Base-by-base conservation (phyloP, 805 yeast species). In the Scheffersomyces lignosus region DNA sequence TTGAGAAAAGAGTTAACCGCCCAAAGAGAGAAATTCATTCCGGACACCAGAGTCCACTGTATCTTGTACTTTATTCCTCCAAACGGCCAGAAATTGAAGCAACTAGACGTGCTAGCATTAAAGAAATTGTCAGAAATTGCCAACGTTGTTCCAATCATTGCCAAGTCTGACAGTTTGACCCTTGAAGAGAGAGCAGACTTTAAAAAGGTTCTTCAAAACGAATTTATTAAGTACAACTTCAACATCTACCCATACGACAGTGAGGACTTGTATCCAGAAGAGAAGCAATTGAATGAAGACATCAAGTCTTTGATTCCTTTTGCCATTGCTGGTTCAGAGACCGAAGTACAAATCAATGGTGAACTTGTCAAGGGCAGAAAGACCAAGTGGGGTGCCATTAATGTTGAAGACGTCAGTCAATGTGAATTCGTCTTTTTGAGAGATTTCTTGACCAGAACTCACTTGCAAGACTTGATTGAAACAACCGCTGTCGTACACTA, bases 391-490 rank as follows among this genome's bases (percentile, higher is more conserved):
- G 97, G 97, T 16, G 75, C 84, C 13, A 84, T 91, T 55, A 87
- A 89, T 62, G 87, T 93, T 43, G 97, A 90, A 67, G 96, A 93
- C 66, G 89, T 87, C 36, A 78, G 83, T 37, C 98, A 93, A 66
- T 89, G 96, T 66, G 99, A 93, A 69, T 93, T 93, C 72, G 87
- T 88, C 26, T 89, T 87, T 52, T 79, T 93, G 58, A 80, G 97
- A 67, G 96, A 88, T 62, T 93, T 93, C 63, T 77, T 93, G 56
- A 88, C 96, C 31, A 81, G 96, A 70, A 88, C 98, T 6, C 97
- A 93, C 62, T 73, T 93, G 55, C 97, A 89, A 63, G 98, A 91
- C 61, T 80, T 93, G 61, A 90, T 93, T 53, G 99, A 93, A 64
- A 80, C 96, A 9, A 93, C 99, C 3, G 71, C 95, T 1, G 72